Conservation (phyloP, 306 rosid genomes). For the Lithocarpus polystachyus region DNA sequence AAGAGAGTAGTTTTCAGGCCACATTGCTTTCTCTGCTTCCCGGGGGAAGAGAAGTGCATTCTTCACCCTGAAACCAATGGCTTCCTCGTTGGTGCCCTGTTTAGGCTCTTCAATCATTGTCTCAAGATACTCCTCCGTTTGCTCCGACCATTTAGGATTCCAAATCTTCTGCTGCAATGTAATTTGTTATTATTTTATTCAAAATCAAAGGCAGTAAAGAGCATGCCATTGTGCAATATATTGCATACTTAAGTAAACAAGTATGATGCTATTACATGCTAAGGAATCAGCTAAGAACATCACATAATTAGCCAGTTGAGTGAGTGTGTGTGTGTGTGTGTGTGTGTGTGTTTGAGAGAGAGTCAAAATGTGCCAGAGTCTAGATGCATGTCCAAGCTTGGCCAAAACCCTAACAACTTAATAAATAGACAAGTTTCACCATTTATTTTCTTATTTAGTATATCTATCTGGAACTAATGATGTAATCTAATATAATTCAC, state of each 20-base stretch:
- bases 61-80: conserved; percentile 72
- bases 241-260: conserved; percentile 1
- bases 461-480: background rate
- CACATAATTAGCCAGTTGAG: background rate
- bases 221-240: background rate
- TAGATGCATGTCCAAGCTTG: background rate
- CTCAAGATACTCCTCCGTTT: conserved; percentile 30
- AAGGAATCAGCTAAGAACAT: background rate
- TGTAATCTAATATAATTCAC: background rate
- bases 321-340: background rate
- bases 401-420: background rate
- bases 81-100: conserved; percentile 26
- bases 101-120: conserved; percentile 27
- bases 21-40: conserved; percentile 75
- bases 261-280: background rate
- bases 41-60: conserved; percentile 62
- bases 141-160: conserved; percentile 50
- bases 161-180: conserved; percentile 63
- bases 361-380: background rate
- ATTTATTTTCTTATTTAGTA: background rate
- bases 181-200: conserved; percentile 14
- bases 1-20: conserved; percentile 83
- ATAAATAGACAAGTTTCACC: background rate
- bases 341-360: background rate
- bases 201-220: background rate